phyloP scores from a whole-genome alignment of 1,284 basidiomycete genomes.

The Cryptococcus sp. region DNA sequence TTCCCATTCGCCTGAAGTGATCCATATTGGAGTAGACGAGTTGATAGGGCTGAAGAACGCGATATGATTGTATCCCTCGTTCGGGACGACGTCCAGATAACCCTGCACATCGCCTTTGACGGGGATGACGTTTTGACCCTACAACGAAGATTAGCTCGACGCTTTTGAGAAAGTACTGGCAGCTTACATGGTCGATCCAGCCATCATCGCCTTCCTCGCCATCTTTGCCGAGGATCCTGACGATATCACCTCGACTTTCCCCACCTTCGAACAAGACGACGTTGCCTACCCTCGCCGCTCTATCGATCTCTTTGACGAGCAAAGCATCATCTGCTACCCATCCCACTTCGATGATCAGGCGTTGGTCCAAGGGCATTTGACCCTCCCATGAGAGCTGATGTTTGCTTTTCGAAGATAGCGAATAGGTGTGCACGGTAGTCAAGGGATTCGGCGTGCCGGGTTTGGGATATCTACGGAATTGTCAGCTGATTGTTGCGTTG shows the following conservation, averaged over 20 bases:
- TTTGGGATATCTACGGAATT: constrained; percentile 54
- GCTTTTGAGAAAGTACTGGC: not conserved
- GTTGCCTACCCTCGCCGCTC: constrained; percentile 74
- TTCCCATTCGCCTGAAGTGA: constrained; percentile 89
- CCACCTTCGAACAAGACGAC: constrained; percentile 70
- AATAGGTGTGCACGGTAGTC: constrained; percentile 80
- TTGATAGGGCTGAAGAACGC: constrained; percentile 79
- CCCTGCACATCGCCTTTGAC: constrained; percentile 57
- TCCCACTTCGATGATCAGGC: constrained; percentile 76
- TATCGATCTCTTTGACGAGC: constrained; percentile 81
- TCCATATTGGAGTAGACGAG: constrained; percentile 68
- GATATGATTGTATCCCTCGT: constrained; percentile 83
- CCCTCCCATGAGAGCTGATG: constrained; percentile 65
- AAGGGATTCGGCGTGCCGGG: constrained; percentile 89
- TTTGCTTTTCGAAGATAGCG: constrained; percentile 46
- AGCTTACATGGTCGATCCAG: constrained; percentile 74
- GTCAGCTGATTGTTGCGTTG: not conserved
- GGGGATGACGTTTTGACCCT: constrained; percentile 53
- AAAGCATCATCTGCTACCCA: constrained; percentile 81
- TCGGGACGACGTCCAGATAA: constrained; percentile 85
- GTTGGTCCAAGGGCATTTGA: constrained; percentile 63
- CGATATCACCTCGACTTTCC: constrained; percentile 54
- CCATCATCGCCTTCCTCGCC: constrained; percentile 87
- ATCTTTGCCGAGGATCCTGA: constrained; percentile 70
- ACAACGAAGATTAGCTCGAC: not conserved